phyloP scores from a whole-genome alignment of 2,329 filamentous ascomycete genomes.

The Cordyceps cateniannulata region DNA sequence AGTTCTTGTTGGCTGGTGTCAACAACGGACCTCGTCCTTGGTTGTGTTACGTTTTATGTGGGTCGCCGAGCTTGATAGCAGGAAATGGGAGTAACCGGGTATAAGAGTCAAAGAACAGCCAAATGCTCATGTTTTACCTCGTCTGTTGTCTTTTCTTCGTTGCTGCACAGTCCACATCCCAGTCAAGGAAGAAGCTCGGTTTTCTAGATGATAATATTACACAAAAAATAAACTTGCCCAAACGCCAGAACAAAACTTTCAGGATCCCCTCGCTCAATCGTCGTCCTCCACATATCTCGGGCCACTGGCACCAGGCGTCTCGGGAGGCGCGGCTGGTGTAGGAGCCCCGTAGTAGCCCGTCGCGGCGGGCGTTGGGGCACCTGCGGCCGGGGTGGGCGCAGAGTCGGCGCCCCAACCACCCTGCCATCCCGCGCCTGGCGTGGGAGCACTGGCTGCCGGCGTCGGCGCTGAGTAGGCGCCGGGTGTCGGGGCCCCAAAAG shows the following conservation, averaged over 20 bases:
- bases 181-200: not conserved
- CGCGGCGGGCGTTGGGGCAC: slow-evolving; percentile 63
- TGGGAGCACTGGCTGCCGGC: slow-evolving; percentile 59
- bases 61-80: not conserved
- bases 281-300: slow-evolving; percentile 50
- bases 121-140: not conserved
- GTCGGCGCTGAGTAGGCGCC: slow-evolving; percentile 61
- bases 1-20: not conserved
- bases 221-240: not conserved
- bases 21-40: not conserved
- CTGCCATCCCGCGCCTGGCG: slow-evolving; percentile 59
- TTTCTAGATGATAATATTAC: slow-evolving; percentile 9
- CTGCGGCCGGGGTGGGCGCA: slow-evolving; percentile 59
- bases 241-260: not conserved
- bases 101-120: not conserved
- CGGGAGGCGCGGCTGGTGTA: slow-evolving; percentile 52
- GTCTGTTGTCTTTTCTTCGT: not conserved
- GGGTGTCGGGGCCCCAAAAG: slow-evolving; percentile 64
- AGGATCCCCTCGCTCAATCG: slow-evolving; percentile 24
- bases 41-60: not conserved
- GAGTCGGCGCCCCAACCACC: slow-evolving; percentile 54
- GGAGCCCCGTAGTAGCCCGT: slow-evolving; percentile 52
- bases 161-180: not conserved
- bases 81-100: too few relatives aligned
- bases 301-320: slow-evolving; percentile 56